These are phyloP conservation scores for Geosmithia morbida DNA, from an alignment of 2,329 filamentous ascomycete genomes.

Conservation along the genomic window DNA sequence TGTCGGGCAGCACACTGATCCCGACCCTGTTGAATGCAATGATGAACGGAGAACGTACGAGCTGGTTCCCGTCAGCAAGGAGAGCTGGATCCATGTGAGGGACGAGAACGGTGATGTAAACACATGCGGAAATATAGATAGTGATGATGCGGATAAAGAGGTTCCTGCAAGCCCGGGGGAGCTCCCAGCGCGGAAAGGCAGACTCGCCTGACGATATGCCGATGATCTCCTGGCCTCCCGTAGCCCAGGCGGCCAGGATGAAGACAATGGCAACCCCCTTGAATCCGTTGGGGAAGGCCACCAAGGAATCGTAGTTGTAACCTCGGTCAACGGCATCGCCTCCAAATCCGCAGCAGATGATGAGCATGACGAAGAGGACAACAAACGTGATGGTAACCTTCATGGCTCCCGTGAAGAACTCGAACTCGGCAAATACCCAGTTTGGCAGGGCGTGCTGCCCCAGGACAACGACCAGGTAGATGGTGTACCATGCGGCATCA, in stretches of 20 bases:
- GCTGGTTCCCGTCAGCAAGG: background rate
- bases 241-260: background rate
- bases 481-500: background rate
- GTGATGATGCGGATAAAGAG: slow-evolving; percentile 43
- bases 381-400: background rate
- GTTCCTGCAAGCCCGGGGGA: slow-evolving; percentile 40
- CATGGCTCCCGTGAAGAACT: background rate
- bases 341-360: background rate
- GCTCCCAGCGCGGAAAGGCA: slow-evolving; percentile 26
- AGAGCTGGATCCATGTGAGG: background rate
- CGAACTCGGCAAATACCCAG: background rate
- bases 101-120: background rate
- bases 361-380: background rate
- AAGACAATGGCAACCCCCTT: background rate
- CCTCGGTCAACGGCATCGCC: background rate
- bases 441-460: background rate
- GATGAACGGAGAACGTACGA: background rate
- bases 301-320: background rate
- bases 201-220: slow-evolving; percentile 24
- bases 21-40: slow-evolving; percentile 21
- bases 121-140: slow-evolving; percentile 42
- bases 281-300: background rate
- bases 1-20: slow-evolving; percentile 19
- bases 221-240: background rate
- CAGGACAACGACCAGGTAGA: background rate